Evolutionary conservation across 257 asterid species (phyloP).

Genomic region (Penstemon eatonii): DNA sequence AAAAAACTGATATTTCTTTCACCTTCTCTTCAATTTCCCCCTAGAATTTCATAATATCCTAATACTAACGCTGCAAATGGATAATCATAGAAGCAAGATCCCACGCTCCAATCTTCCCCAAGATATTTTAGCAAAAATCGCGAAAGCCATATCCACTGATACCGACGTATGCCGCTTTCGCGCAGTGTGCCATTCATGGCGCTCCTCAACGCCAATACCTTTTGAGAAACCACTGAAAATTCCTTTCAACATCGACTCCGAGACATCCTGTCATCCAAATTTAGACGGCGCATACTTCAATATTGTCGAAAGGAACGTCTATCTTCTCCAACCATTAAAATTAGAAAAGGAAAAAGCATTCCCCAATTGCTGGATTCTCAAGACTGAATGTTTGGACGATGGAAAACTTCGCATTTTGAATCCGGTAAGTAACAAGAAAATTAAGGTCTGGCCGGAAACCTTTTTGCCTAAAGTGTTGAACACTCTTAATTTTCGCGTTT

Average conservation of each 20-base stretch:
- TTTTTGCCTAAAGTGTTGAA: constrained; percentile 17
- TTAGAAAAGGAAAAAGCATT: not conserved
- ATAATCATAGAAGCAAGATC: no score
- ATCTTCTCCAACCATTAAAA: constrained; percentile 12
- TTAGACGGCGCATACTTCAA: constrained; percentile 15
- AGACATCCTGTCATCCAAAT: not conserved
- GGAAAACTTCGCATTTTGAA: constrained; percentile 22
- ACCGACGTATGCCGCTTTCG: constrained; percentile 24
- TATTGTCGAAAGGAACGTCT: constrained; percentile 27
- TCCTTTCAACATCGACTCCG: constrained; percentile 21
- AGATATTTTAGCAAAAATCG: constrained; percentile 19
- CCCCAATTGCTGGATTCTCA: constrained; percentile 21
- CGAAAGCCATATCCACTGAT: constrained; percentile 19
- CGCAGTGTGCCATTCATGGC: constrained; percentile 30
- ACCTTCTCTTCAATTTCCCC: no score
- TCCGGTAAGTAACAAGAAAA: constrained; percentile 14
- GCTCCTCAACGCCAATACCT: constrained; percentile 20
- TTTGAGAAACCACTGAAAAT: constrained; percentile 16
- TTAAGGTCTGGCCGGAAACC: constrained; percentile 18
- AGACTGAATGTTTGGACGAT: not conserved
- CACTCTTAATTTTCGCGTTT: constrained; percentile 18
- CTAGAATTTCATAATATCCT: no score
- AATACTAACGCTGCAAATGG: no score
- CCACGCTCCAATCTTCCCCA: constrained; percentile 9
- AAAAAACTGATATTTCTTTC: no score